Conservation (phyloP, 306 rosid genomes). For the Quercus cerris region DNA sequence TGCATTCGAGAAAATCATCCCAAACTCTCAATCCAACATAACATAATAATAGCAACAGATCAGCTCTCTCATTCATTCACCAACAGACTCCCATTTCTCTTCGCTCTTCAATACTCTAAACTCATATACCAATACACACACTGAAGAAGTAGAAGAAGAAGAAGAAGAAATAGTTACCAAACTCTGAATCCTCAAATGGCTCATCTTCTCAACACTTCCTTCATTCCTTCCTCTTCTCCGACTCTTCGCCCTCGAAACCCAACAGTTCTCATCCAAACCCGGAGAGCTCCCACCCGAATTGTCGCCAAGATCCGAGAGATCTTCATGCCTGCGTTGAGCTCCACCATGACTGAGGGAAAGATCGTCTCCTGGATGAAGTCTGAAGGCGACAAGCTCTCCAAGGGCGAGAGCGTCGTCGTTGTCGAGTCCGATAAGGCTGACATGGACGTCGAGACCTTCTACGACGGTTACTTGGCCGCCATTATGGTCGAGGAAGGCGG, state of each 20-base stretch:
- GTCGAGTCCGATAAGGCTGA: conserved; percentile 99
- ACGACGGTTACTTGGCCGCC: conserved; percentile 91
- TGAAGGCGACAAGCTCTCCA: conserved; percentile 89
- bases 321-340: conserved; percentile 97
- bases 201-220: conserved; percentile 70
- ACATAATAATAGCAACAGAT: too few relatives aligned
- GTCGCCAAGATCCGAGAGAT: conserved; percentile 95
- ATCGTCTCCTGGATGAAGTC: conserved; percentile 94
- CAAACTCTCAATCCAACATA: too few relatives aligned
- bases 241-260: conserved; percentile 22
- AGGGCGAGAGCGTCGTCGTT: conserved; percentile 96
- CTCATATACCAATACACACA: background rate
- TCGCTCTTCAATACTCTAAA: background rate
- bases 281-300: conserved; percentile 22
- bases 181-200: conserved; percentile 46
- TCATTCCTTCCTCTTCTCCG: conserved; percentile 37
- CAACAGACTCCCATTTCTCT: too few relatives aligned
- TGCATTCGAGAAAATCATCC: conserved; percentile 49
- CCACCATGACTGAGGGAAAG: conserved; percentile 97
- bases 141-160: background rate
- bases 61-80: too few relatives aligned
- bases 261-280: conserved; percentile 2
- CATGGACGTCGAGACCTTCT: conserved; percentile 98
- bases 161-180: too few relatives aligned
- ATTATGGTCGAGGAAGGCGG: conserved; percentile 93